Conservation (phyloP, 352 stramenopile genomes). For the Globisporangium megalacanthum region DNA sequence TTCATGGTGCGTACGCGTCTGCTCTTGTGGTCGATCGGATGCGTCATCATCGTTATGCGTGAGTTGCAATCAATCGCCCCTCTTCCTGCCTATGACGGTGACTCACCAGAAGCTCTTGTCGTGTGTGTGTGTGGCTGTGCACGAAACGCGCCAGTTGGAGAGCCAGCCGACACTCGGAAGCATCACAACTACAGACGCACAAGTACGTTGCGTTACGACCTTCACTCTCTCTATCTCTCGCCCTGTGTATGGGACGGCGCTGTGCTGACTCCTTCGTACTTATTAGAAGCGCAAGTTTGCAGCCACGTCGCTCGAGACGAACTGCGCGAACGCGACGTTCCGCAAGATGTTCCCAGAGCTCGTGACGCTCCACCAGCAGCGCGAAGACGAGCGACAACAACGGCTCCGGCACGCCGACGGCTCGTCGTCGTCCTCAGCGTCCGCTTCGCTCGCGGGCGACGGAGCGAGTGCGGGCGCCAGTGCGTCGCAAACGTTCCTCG, state of each 20-base stretch:
- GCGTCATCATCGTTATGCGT: no score
- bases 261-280: no score
- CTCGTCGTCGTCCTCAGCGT: not conserved
- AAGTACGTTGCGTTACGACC: conserved; percentile 25
- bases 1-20: conserved; percentile 78
- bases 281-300: conserved; percentile 69
- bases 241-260: not conserved
- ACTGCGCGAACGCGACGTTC: conserved; percentile 78
- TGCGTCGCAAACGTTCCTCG: conserved; percentile 6
- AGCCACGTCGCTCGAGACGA: conserved; percentile 65
- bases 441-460: not conserved
- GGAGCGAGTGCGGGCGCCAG: not conserved
- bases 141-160: conserved; percentile 30
- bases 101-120: no score
- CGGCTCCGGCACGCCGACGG: conserved; percentile 15
- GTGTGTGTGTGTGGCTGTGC: not conserved
- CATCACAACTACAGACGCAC: conserved; percentile 68
- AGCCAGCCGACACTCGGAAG: conserved; percentile 82
- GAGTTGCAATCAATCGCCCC: no score
- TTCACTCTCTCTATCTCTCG: no score
- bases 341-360: conserved; percentile 87
- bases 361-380: conserved; percentile 65
- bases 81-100: no score
- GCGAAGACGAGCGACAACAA: conserved; percentile 35
- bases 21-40: no score